Base-by-base conservation (phyloP, 805 yeast genomes). In the Zygoascus bituminiphila region DNA sequence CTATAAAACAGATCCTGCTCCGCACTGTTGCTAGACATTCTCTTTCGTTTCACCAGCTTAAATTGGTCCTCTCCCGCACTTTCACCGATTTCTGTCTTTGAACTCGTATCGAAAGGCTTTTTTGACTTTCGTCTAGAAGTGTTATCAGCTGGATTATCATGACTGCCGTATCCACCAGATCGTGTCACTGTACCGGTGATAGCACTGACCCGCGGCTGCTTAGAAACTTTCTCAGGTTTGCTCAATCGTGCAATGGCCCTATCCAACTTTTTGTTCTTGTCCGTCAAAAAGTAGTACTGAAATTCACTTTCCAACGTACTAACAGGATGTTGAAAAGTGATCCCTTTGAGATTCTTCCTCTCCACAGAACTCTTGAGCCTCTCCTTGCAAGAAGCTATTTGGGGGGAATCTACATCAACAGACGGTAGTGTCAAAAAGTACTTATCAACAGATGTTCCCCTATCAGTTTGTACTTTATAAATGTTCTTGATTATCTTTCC, bases 1-100 rank as follows among this genome's bases (percentile, higher is more conserved):
- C 86, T 73, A 54, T 79, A 76, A 36, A 88, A 67, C 1, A 71
- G 67, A 20, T 80, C 75, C 1, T 77, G 70, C 51, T 83, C 62
- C 8, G 55, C 43, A 8, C 46, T 50, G 12, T 45, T 51, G 33
- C 29, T 24, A 38, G 19, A 21, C 6, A 45, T 40, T 12, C 46
- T 35, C n/a, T 24, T 44, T 2, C 46, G 24, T 5, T 29, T 33
- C 12, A 20, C 33, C 17, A 21, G 29, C 42, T 40, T 46, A 21
- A n/a, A 7, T 9, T 45, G 35, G 9, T 31, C 41, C 44, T 31
- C 33, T 22, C 31, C 51, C 24, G 41, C 23, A 15, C 35, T 36
- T 23, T 48, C 22, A 19, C 35, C 25, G 2, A 41, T 42, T 10
- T 26, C 40, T 1, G 38, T 10, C 8, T 17, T 7, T 2, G 36